phyloP scores from a whole-genome alignment of 768 basidiomycete genomes.

The Tylopilus sp. region DNA sequence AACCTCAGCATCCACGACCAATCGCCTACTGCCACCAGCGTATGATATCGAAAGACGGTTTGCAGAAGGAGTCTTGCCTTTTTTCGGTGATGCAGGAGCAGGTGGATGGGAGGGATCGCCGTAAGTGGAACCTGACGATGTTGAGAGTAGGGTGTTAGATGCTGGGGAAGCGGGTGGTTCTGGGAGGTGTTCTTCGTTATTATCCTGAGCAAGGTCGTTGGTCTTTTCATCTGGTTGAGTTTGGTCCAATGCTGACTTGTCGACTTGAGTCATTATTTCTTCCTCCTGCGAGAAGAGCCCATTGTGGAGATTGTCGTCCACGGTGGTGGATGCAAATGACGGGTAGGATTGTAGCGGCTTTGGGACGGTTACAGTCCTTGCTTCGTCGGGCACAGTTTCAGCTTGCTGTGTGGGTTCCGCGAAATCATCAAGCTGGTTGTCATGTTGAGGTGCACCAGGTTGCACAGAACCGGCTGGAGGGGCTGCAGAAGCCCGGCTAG shows the following conservation, averaged over 20 bases:
- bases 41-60: constrained; percentile 95
- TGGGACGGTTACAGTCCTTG: constrained; percentile 8
- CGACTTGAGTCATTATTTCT: constrained; percentile 13
- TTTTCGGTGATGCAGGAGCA: constrained; percentile 27
- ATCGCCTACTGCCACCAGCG: constrained; percentile 79
- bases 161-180: constrained; percentile 59
- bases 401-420: constrained; percentile 42
- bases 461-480: constrained; percentile 27
- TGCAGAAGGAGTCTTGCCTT: constrained; percentile 57
- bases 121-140: constrained; percentile 36
- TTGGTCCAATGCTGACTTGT: constrained; percentile 21
- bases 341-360: constrained; percentile 40
- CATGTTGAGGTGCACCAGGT: constrained; percentile 37
- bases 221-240: constrained; percentile 16
- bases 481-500: constrained; percentile 39
- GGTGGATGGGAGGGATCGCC: constrained; percentile 43
- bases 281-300: constrained; percentile 28
- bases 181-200: constrained; percentile 45
- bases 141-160: constrained; percentile 44
- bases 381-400: neutral
- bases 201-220: constrained; percentile 14
- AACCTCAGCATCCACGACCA: constrained; percentile 86
- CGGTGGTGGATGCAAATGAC: constrained; percentile 51
- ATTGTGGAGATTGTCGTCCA: constrained; percentile 41
- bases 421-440: constrained; percentile 46